Percentiles rank a stretch among this genome's conserved stretches.
phyloP scores from a whole-genome alignment of 139 green algal species.

The Picochlorum sp. region DNA sequence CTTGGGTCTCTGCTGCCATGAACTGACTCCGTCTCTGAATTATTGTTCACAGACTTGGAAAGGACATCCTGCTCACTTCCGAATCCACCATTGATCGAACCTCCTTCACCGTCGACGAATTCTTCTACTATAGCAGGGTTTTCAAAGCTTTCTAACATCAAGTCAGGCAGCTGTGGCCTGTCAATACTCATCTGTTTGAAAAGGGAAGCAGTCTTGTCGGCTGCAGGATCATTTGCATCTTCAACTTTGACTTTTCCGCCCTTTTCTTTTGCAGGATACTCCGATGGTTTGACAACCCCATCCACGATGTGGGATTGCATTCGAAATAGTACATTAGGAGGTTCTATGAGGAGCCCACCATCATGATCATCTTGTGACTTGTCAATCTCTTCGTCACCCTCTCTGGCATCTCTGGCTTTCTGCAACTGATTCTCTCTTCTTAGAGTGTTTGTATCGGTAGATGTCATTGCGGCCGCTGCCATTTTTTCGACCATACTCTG shows the following conservation, averaged over 20 bases:
- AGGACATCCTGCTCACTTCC: neutral
- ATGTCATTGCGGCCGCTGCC: neutral
- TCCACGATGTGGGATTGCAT: neutral
- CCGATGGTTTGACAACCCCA: no score
- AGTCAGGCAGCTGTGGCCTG: neutral
- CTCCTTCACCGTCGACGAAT: neutral
- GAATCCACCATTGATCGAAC: neutral
- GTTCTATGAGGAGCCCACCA: constrained; percentile 1
- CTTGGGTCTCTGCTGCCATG: constrained; percentile 1
- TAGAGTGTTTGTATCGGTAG: neutral
- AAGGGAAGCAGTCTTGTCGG: neutral
- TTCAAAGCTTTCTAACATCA: neutral
- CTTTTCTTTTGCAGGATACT: no score
- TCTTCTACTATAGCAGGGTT: neutral
- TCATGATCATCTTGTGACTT: neutral
- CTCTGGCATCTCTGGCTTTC: neutral
- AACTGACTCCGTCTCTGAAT: neutral
- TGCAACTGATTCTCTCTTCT: neutral
- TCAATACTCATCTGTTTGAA: constrained; percentile 1
- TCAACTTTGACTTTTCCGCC: no score
- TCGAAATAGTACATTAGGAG: neutral
- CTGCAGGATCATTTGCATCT: neutral
- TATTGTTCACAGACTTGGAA: neutral
- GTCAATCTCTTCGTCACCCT: neutral
- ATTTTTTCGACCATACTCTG: neutral